Evolutionary conservation across 371 early-diverging fungal genomes (phyloP), one percentile per base, ranked within the genome.

Genomic region (Mucor sp.): DNA sequence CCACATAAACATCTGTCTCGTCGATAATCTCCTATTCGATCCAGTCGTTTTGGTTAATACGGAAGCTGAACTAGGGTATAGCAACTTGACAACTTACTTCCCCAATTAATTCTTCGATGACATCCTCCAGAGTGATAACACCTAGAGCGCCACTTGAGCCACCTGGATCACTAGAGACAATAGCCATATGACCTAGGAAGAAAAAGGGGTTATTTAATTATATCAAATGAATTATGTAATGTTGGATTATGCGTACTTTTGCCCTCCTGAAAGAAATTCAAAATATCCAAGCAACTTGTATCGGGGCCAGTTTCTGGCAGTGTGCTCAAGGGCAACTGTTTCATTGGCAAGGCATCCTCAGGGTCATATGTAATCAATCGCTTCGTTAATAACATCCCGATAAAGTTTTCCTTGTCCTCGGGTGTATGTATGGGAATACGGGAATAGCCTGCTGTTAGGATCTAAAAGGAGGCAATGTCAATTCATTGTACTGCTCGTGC

Each of bases 61-160:
- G 0, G 17, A 1, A 17, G 6, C 32, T 6, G 4, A n/a, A 30
- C 30, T 7, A 7, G 74, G 69, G 28, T 48, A 33, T 58, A 15
- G 41, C 47, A 14, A 33, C 12, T 43, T n/a, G 30, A 12, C 35
- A 4, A 11, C 37, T 76, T 78, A 85, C 87, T 66, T 91, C 91
- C 15, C 93, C 93, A 74, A 98, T 91, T n/a, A 97, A 78, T 79
- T 97, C 98, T 77, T 98, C 98, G 68, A 98, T 94, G 12, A 98
- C 95, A 75, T 98, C 99, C 72, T 98, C 99, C 33, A 97, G 78
- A 0, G 99, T 98, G 53, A 98, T 92, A 9, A 97, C 93, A 8
- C 99, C 99, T n/a, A 97, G 74, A 4, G 90, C 81, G 32, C 78
- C 80, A 30, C 75, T 72, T 58, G 74, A 69, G 59, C 79, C 74